Conservation (phyloP, 2,329 filamentous ascomycete genomes). For the Didymella exigua region DNA sequence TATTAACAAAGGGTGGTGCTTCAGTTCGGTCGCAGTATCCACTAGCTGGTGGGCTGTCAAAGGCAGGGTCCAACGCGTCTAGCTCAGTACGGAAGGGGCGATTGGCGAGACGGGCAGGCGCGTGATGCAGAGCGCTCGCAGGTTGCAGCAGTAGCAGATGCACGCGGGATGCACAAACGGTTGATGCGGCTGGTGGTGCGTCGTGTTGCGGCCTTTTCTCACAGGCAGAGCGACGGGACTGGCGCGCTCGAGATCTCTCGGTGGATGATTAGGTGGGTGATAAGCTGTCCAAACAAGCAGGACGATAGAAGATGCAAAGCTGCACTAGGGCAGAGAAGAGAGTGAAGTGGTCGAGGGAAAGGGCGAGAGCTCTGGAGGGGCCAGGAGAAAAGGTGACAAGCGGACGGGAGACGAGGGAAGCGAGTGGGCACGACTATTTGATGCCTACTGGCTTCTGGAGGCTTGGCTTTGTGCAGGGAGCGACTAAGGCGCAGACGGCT, state of each 20-base stretch:
- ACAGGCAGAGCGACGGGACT: constrained; percentile 45
- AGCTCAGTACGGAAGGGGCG: constrained; percentile 26
- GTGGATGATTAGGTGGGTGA: constrained; percentile 32
- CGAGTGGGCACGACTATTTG: constrained; percentile 27
- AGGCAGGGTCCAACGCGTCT: constrained; percentile 22
- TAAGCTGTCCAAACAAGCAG: constrained; percentile 33
- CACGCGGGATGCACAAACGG: constrained; percentile 31
- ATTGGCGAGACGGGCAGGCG: constrained; percentile 17
- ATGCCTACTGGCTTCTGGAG: constrained; percentile 21
- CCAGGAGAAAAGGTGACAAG: constrained; percentile 49
- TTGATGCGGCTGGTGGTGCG: constrained; percentile 24
- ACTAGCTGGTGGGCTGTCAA: constrained; percentile 11
- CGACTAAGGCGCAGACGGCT: constrained; percentile 19
- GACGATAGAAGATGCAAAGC: constrained; percentile 48
- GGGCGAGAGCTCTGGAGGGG: constrained; percentile 49
- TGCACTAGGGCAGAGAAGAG: constrained; percentile 54
- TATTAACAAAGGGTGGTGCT: constrained; percentile 43
- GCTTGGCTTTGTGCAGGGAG: constrained; percentile 20
- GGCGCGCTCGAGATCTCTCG: constrained; percentile 44
- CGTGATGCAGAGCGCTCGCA: constrained; percentile 11
- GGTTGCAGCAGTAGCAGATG: constrained; percentile 18
- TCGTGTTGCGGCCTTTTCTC: constrained; percentile 35
- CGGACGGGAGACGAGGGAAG: constrained; percentile 64
- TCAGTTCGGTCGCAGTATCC: constrained; percentile 28
- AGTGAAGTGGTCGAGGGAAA: constrained; percentile 57